Evolutionary conservation across 2,329 filamentous ascomycete species (phyloP), one percentile per base, ranked within the genome.

Genomic region (Claviceps maximensis): DNA sequence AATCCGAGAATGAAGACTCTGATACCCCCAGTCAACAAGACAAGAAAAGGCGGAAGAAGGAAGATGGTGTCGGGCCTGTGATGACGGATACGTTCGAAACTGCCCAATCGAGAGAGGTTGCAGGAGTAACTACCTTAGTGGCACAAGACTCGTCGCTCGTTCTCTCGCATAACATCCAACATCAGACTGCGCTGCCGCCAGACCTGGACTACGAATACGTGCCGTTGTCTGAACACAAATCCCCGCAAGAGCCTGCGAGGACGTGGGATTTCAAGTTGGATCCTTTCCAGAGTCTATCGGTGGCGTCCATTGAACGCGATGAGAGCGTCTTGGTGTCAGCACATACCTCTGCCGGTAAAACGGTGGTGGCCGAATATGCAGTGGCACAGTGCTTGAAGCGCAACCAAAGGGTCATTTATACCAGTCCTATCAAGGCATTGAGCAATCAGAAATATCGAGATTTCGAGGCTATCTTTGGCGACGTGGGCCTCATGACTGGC

Each of bases 391-490:
- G 93, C 68, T 76, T 98, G 67, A 94, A 93, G 76, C 87, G 89
- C 67, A 97, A 97, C 71, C 93, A 98, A 73, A 82, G 93, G 66
- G 91, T 98, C 62, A 98, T 98, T 68, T 98, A 98, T 72, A 98
- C 93, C 9, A 96, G 90, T 77, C 93, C 93, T 1, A 98, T 98
- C 76, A 98, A 98, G 72, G 93, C 93, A 12, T 75, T 98, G 62
- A 97, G 90, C 70, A 98, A 98, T 71, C 93, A 98, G 66, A 98
- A 98, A 67, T 98, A 95, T 68, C 80, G 93, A 74, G 93, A 98
- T 66, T 98, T 98, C 68, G 84, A 87, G 60, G 88, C 87, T 44
- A 88, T 95, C 55, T 98, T 98, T 71, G 91, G 90, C 55, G 93
- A 98, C 65, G 91, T 96, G 50, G 93, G 93, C 54, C 76, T 98